Evolutionary conservation across 2,329 filamentous ascomycete species (phyloP), one percentile per base, ranked within the genome.

Genomic region (Zasmidium cellare): DNA sequence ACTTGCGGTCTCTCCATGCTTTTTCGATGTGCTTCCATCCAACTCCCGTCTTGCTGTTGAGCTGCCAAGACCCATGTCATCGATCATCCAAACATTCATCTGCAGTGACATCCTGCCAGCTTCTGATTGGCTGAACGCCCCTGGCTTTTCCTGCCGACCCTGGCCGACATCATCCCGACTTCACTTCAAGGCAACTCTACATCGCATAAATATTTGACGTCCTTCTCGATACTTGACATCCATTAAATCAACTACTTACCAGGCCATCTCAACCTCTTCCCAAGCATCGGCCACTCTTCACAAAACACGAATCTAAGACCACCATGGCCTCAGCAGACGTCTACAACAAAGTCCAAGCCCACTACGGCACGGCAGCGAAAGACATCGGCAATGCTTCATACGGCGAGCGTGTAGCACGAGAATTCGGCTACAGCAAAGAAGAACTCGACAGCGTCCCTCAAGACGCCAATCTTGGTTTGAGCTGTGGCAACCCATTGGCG

Each of bases 401-500:
- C 18, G 48, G 46, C 19, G 24, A 44, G 28, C 48, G 49, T 19
- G 55, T 57, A 16, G 55, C 55, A 19, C 25, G 23, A 9, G 48
- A 41, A 44, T 58, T 58, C 18, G 56, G 56, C 22, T 58, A 58
- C 19, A 51, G 46, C 19, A 24, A 49, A 41, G 38, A 45, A 20
- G 56, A 58, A 24, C 46, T 58, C 19, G 56, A 58, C 9, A 31
- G 46, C 11, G 46, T 58, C 9, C 56, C 56, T 16, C 24, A 54
- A 38, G 56, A 58, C 18, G 52, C 56, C 5, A 58, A 58, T 28
- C 46, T 58, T 2, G 56, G 56, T n/a, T 46, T 58, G 1, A 58
- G 56, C 28, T 58, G 56, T 44, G 56, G 56, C 22, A 58, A 58
- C 23, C 56, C 56, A 19, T 31, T 58, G 12, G 56, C 56, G 3